These are phyloP conservation scores for Eruca vesicaria DNA, from an alignment of 441 rosid species.

Conservation along the genomic window DNA sequence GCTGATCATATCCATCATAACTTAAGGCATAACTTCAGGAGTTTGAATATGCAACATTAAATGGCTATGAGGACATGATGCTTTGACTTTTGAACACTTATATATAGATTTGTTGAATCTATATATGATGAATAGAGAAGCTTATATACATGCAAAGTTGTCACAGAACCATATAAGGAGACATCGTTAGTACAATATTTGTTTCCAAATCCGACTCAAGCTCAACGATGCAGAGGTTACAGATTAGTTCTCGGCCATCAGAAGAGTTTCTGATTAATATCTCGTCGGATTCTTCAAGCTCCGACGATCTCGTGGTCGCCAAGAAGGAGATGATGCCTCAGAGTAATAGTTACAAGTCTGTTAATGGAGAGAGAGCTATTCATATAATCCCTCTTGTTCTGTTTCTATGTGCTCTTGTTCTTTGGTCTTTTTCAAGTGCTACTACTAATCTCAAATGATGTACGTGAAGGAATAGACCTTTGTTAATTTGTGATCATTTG, in stretches of 20 bases:
- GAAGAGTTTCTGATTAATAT: slow-evolving; percentile 47
- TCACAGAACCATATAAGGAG: background rate
- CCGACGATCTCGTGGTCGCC: slow-evolving; percentile 25
- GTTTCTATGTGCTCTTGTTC: slow-evolving; percentile 56
- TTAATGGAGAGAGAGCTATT: slow-evolving; percentile 42
- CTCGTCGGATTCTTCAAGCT: slow-evolving; percentile 23
- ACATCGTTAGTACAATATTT: background rate
- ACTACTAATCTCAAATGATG: background rate
- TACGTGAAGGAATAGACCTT: background rate
- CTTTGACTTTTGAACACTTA: slow-evolving; percentile 27
- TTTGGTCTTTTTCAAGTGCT: slow-evolving; percentile 53
- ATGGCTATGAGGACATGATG: background rate
- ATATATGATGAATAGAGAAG: background rate
- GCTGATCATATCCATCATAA: slow-evolving; percentile 21
- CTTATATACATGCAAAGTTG: background rate
- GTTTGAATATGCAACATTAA: slow-evolving; percentile 25
- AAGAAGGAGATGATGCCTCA: slow-evolving; percentile 53
- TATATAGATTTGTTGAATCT: slow-evolving; percentile 2
- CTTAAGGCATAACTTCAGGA: slow-evolving; percentile 35
- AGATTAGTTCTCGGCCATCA: slow-evolving; percentile 37
- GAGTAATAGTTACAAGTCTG: slow-evolving; percentile 26
- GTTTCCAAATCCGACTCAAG: background rate
- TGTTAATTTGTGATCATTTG: slow-evolving; percentile 1
- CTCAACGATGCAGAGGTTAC: slow-evolving; percentile 45
- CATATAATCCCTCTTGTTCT: slow-evolving; percentile 67